Conservation (phyloP, 1,284 basidiomycete genomes). For the Trichosporon inkin region DNA sequence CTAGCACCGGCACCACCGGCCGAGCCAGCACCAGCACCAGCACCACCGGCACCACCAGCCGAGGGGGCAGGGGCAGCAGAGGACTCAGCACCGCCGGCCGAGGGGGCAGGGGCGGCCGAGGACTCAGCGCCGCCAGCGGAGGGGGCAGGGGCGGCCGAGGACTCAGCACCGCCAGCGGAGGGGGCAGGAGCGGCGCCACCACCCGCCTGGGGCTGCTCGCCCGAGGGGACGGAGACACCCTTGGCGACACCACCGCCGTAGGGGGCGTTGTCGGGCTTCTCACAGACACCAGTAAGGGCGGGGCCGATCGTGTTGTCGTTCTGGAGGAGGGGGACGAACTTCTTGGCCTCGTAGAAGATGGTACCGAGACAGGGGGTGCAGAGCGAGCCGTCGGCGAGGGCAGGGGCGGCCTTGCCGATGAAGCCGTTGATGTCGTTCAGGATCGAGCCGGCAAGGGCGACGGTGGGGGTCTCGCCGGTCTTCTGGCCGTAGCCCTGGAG, state of each 20-base stretch:
- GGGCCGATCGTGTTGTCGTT: not conserved
- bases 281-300: not conserved
- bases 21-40: too few relatives aligned
- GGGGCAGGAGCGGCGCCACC: not conserved
- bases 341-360: slow-evolving; percentile 36
- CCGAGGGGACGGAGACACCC: not conserved
- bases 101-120: too few relatives aligned
- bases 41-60: too few relatives aligned
- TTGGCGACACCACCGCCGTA: not conserved
- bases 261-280: not conserved
- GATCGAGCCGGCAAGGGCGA: slow-evolving; percentile 29
- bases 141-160: too few relatives aligned
- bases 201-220: not conserved
- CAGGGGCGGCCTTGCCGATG: slow-evolving; percentile 17
- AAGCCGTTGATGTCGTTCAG: slow-evolving; percentile 24
- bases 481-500: slow-evolving; percentile 35
- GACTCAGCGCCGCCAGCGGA: too few relatives aligned
- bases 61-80: too few relatives aligned
- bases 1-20: too few relatives aligned
- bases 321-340: slow-evolving; percentile 8
- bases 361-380: slow-evolving; percentile 42
- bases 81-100: too few relatives aligned
- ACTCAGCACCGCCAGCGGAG: not conserved
- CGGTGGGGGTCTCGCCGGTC: slow-evolving; percentile 29
- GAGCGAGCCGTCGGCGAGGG: slow-evolving; percentile 28